Conservation (phyloP, 257 asterid species). For the Galeopsis tetrahit region DNA sequence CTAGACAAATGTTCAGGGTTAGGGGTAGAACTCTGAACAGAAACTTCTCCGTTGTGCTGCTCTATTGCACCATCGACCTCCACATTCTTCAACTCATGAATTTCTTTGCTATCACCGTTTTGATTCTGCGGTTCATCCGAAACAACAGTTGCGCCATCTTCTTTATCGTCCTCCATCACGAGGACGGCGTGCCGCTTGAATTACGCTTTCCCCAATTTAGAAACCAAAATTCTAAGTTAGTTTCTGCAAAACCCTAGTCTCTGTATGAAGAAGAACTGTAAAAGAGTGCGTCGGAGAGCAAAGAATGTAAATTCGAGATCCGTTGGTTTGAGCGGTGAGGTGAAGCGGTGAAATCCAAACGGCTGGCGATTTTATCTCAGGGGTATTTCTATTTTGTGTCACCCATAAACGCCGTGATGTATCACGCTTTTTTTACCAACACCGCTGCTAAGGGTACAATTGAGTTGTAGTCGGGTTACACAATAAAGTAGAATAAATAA, state of each 20-base stretch:
- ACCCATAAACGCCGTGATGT: background rate
- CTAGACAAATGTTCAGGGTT: slow-evolving; percentile 17
- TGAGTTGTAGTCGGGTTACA: no score
- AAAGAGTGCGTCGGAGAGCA: background rate
- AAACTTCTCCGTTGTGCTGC: slow-evolving; percentile 19
- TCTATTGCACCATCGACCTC: slow-evolving; percentile 33
- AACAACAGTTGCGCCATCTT: slow-evolving; percentile 26
- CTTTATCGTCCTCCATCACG: slow-evolving; percentile 38
- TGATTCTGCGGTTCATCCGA: slow-evolving; percentile 27
- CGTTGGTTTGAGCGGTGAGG: slow-evolving; percentile 16
- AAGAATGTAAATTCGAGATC: background rate
- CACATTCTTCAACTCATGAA: slow-evolving; percentile 22
- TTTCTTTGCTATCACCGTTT: slow-evolving; percentile 18
- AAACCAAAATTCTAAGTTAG: background rate
- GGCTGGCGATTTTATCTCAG: background rate
- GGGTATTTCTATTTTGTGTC: background rate
- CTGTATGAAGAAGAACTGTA: background rate
- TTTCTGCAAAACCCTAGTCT: slow-evolving; percentile 20
- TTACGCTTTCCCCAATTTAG: background rate
- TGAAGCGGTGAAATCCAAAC: background rate
- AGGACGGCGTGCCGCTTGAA: slow-evolving; percentile 7
- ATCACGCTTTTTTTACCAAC: background rate
- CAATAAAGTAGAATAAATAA: no score
- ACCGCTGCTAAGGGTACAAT: no score
- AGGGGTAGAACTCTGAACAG: slow-evolving; percentile 28